Evolutionary conservation across 2,329 filamentous ascomycete genomes (phyloP), one percentile per base, ranked within the genome.

Genomic region (Ustulina deusta): DNA sequence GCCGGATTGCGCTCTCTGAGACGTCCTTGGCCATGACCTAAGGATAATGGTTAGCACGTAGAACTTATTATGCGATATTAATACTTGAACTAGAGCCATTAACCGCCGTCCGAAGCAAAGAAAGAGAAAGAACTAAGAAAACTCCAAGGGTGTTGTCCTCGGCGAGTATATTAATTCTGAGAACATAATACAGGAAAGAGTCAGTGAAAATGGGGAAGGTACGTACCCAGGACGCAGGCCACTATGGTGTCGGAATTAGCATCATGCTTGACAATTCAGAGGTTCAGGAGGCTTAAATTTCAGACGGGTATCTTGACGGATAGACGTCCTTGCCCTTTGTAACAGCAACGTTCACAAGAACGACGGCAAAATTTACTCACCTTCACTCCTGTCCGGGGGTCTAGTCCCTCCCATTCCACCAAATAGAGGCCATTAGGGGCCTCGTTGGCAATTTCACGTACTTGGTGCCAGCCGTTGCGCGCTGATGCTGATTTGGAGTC

Each of bases 401-500:
- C 69, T 10, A 20, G 20, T 6, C 75, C 75, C 34, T 76, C 73
- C 76, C 76, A 78, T 52, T 77, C 75, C 0, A 78, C 72, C 5
- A 78, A 66, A 63, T 76, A 78, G 9, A 66, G 42, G 10, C 44
- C 67, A 6, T 60, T 40, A 29, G 64, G 58, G 4, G 44, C 61
- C 56, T 77, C 72, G 13, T 63, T 61, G 22, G 74, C 49, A 44
- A 78, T 76, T 11, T 69, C 61, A 17, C 64, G 67, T 6, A 78
- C 62, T 4, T 56, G 25, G 38, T 77, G 68, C 74, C 74, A 77
- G 27, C 73, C 73, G 13, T 68, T 68, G 15, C 65, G 65, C 0
- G 48, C 38, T 0, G 69, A 15, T 59, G 25, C 15, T 20, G 17
- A 34, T 52, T 6, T 65, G 56, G 27, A 69, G 38, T 6, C 67